Conservation (phyloP, 2,329 filamentous ascomycete genomes). For the Neonectria ditissima region DNA sequence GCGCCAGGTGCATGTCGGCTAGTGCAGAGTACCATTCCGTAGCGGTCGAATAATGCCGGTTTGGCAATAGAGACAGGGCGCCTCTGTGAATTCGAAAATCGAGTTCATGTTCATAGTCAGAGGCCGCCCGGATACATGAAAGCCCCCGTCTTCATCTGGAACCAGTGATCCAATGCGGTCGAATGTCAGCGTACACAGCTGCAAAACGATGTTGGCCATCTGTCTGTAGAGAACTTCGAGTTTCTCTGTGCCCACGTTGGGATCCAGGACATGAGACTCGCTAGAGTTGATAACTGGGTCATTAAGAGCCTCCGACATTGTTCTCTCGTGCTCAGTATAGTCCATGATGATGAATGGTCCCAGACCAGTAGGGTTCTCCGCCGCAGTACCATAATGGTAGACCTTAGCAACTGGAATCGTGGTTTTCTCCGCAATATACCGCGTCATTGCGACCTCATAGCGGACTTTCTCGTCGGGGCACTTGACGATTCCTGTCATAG, state of each 20-base stretch:
- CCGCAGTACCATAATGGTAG: constrained; percentile 46
- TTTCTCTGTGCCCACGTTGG: constrained; percentile 47
- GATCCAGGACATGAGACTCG: constrained; percentile 49
- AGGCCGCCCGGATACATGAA: constrained; percentile 47
- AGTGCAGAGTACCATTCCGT: constrained; percentile 49
- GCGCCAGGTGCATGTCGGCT: constrained; percentile 52
- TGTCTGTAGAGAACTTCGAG: constrained; percentile 53
- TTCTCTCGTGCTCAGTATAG: constrained; percentile 47
- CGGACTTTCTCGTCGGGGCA: constrained; percentile 53
- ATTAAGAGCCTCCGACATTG: constrained; percentile 46
- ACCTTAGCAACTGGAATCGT: constrained; percentile 51
- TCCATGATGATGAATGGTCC: constrained; percentile 55
- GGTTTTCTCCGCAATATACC: constrained; percentile 48
- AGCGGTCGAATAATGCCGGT: constrained; percentile 42
- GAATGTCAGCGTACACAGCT: constrained; percentile 52
- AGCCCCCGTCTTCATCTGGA: constrained; percentile 46
- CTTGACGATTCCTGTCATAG: constrained; percentile 28
- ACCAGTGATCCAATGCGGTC: constrained; percentile 53
- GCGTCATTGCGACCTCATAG: constrained; percentile 52
- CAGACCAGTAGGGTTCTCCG: constrained; percentile 48
- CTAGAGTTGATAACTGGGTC: constrained; percentile 38
- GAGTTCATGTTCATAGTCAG: constrained; percentile 56
- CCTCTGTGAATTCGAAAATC: constrained; percentile 40
- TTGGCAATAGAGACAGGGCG: constrained; percentile 40
- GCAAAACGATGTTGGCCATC: constrained; percentile 57